Conservation (phyloP, 2,329 filamentous ascomycete species). For the Fusarium nematophilum region DNA sequence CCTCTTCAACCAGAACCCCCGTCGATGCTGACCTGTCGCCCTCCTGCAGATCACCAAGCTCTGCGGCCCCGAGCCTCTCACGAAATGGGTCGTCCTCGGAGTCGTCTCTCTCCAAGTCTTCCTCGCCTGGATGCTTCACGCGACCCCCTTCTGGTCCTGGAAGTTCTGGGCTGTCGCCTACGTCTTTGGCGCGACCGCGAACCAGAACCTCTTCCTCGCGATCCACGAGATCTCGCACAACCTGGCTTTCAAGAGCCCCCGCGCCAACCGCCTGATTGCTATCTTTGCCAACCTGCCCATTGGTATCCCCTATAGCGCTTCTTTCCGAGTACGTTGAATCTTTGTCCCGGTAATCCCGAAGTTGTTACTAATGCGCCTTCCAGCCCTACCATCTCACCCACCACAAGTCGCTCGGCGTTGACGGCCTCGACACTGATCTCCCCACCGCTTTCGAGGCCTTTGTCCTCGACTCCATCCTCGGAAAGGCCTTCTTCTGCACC, state of each 20-base stretch:
- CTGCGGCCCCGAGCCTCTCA: slow-evolving; percentile 94
- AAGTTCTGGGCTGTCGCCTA: slow-evolving; percentile 90
- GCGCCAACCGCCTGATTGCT: slow-evolving; percentile 86
- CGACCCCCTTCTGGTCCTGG: slow-evolving; percentile 84
- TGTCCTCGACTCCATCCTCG: slow-evolving; percentile 92
- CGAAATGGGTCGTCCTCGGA: slow-evolving; percentile 88
- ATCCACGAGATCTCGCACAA: slow-evolving; percentile 99
- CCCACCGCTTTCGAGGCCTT: slow-evolving; percentile 91
- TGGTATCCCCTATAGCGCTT: slow-evolving; percentile 93
- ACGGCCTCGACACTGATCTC: slow-evolving; percentile 95
- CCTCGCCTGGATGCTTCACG: slow-evolving; percentile 80
- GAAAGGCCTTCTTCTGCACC: slow-evolving; percentile 98
- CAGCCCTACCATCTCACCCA: slow-evolving; percentile 97
- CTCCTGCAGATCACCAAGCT: slow-evolving; percentile 85
- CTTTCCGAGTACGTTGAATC: slow-evolving; percentile 78
- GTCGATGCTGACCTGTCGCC: slow-evolving; percentile 18
- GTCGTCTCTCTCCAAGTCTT: slow-evolving; percentile 86
- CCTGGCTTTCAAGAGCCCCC: slow-evolving; percentile 84
- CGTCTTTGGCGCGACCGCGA: slow-evolving; percentile 91
- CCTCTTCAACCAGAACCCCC: no score
- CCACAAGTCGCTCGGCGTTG: slow-evolving; percentile 97
- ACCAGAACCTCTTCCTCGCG: slow-evolving; percentile 98
- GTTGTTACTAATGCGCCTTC: slow-evolving; percentile 31
- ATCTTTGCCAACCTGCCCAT: slow-evolving; percentile 97
- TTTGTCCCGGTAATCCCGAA: not conserved